phyloP scores from a whole-genome alignment of 495 filamentous ascomycete species.

The Aspergillus incahuasiensis region DNA sequence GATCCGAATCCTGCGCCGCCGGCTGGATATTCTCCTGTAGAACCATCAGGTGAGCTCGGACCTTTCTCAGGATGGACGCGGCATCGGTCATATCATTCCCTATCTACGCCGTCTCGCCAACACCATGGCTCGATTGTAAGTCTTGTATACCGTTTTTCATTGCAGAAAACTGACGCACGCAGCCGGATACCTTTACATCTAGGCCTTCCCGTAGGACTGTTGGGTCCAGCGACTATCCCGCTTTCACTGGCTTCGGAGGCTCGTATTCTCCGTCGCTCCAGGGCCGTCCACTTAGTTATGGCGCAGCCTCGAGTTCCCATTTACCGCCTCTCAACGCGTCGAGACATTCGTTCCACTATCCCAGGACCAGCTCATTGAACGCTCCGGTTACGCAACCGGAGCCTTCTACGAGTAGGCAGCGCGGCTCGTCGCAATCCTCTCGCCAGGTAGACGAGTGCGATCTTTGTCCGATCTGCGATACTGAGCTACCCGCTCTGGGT shows the following conservation, averaged over 20 bases:
- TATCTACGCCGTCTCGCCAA: slow-evolving; percentile 15
- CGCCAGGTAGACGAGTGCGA: slow-evolving; percentile 67
- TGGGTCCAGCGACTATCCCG: slow-evolving; percentile 21
- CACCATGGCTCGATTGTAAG: slow-evolving; percentile 19
- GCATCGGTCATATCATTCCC: slow-evolving; percentile 5
- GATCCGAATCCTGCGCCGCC: slow-evolving; percentile 77
- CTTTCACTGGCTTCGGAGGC: slow-evolving; percentile 14
- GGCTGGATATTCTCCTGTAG: slow-evolving; percentile 25
- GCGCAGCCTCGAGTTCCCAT: slow-evolving; percentile 13
- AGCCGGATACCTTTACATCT: slow-evolving; percentile 15
- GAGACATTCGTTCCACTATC: slow-evolving; percentile 18
- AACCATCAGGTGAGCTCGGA: slow-evolving; percentile 20
- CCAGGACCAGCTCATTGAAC: background rate
- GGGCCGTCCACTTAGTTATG: slow-evolving; percentile 28
- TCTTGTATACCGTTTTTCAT: slow-evolving; percentile 6
- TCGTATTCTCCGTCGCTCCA: slow-evolving; percentile 10
- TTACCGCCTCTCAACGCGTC: slow-evolving; percentile 7
- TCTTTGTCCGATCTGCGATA: slow-evolving; percentile 85
- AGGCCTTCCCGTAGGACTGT: slow-evolving; percentile 21
- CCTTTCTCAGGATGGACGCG: slow-evolving; percentile 3
- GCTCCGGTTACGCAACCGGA: background rate
- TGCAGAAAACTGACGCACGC: background rate
- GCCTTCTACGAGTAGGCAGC: slow-evolving; percentile 10
- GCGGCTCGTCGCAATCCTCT: slow-evolving; percentile 21
- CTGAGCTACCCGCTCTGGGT: slow-evolving; percentile 62